Evolutionary conservation across 306 rosid genomes (phyloP).

Genomic region (Vigna trinervia): DNA sequence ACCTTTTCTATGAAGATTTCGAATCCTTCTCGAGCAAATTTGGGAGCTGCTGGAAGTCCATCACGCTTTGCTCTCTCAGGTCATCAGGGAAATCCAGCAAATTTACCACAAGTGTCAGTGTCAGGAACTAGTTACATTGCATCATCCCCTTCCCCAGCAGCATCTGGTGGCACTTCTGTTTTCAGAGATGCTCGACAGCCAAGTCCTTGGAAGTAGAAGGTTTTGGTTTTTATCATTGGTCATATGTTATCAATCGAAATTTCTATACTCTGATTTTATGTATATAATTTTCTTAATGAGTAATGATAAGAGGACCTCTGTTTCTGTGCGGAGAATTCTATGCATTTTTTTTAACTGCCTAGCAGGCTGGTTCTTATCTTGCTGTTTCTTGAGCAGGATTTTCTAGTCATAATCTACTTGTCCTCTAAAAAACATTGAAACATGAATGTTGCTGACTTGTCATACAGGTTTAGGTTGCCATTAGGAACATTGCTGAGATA

Average conservation of each 20-base stretch:
- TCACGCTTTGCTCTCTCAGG: slow-evolving; percentile 74
- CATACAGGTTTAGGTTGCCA: neutral
- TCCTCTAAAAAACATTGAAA: neutral
- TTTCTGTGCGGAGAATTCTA: slow-evolving; percentile 2
- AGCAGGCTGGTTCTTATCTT: neutral
- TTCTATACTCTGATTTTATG: slow-evolving; percentile 16
- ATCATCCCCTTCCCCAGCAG: slow-evolving; percentile 95
- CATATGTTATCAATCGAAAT: slow-evolving; percentile 6
- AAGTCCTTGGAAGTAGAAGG: slow-evolving; percentile 88
- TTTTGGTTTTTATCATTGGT: slow-evolving; percentile 37
- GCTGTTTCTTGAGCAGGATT: slow-evolving; percentile 29
- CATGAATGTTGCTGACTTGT: neutral
- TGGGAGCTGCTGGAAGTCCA: slow-evolving; percentile 67
- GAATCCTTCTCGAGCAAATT: slow-evolving; percentile 70
- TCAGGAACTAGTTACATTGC: slow-evolving; percentile 82
- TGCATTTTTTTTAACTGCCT: slow-evolving; percentile 6
- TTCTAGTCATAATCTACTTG: neutral
- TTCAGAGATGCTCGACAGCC: slow-evolving; percentile 86
- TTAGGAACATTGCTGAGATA: slow-evolving; percentile 7
- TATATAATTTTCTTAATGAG: slow-evolving; percentile 23
- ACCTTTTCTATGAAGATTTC: slow-evolving; percentile 64
- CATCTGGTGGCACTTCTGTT: slow-evolving; percentile 87
- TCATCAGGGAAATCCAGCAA: slow-evolving; percentile 68
- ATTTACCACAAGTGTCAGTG: slow-evolving; percentile 66
- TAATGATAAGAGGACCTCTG: slow-evolving; percentile 9